These are phyloP conservation scores for Talaromyces sp. DNA, from an alignment of 2,329 filamentous ascomycete species.

Conservation along the genomic window DNA sequence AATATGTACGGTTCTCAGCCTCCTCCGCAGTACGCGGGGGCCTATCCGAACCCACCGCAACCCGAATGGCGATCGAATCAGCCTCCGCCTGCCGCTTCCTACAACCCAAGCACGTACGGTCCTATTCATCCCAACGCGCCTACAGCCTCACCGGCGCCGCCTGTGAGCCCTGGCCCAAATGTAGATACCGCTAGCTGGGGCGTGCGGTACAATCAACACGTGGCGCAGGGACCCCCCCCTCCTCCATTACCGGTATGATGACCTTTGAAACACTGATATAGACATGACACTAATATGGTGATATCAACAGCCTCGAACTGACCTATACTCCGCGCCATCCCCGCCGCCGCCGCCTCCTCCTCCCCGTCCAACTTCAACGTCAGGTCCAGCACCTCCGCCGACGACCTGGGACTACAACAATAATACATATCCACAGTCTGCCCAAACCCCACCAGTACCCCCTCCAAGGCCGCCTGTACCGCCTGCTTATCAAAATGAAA, in stretches of 20 bases:
- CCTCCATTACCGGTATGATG: conserved; percentile 36
- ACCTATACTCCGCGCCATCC: conserved; percentile 10
- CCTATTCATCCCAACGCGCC: conserved; percentile 27
- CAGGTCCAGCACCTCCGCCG: conserved; percentile 1
- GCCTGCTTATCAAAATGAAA: conserved; percentile 34
- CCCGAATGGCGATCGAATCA: conserved; percentile 37
- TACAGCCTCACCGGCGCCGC: conserved; percentile 21
- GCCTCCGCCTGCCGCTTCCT: conserved; percentile 22
- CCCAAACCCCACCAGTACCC: conserved; percentile 21
- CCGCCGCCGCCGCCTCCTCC: conserved; percentile 3
- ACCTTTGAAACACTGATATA: neutral
- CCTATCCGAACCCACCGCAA: conserved; percentile 28
- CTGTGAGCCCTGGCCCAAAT: conserved; percentile 22
- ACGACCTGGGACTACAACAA: conserved; percentile 20
- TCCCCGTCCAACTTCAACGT: conserved; percentile 6
- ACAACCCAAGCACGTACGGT: conserved; percentile 37
- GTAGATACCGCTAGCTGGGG: conserved; percentile 42
- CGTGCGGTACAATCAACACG: conserved; percentile 40
- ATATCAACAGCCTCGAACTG: conserved; percentile 11
- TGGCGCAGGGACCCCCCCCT: conserved; percentile 24
- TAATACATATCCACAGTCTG: conserved; percentile 2
- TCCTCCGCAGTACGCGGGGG: conserved; percentile 24
- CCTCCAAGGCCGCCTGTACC: conserved; percentile 44
- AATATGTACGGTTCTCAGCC: conserved; percentile 36
- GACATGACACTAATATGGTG: neutral